Evolutionary conservation across 176 grass and related monocot species (phyloP).

Genomic region (Eremochloa ophiuroides): DNA sequence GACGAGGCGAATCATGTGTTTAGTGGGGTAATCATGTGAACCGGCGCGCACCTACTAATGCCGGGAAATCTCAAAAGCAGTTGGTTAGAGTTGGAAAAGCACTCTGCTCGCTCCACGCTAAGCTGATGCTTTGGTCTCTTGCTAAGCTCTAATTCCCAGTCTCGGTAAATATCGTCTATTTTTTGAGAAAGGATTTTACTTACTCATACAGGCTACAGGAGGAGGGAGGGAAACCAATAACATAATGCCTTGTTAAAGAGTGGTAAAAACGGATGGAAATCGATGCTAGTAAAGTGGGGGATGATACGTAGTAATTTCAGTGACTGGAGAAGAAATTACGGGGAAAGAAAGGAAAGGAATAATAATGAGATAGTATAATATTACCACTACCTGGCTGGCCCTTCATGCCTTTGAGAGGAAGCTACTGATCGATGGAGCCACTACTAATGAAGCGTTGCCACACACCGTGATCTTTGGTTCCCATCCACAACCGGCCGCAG

Average conservation of each 20-base stretch:
- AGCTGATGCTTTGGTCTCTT: conserved; percentile 12
- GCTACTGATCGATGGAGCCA: neutral
- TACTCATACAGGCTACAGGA: rapidly evolving
- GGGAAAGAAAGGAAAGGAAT: neutral
- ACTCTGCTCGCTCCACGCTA: neutral
- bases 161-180: neutral
- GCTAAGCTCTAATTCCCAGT: neutral
- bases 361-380: neutral
- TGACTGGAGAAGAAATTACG: neutral
- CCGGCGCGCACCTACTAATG: conserved; percentile 20
- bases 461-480: neutral
- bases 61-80: conserved; percentile 14
- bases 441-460: conserved; percentile 27
- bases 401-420: conserved; percentile 21
- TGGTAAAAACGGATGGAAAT: neutral
- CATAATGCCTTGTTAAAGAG: neutral
- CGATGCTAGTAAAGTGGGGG: neutral
- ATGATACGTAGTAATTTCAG: neutral
- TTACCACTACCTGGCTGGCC: neutral
- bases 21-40: conserved; percentile 26
- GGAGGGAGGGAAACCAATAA: neutral
- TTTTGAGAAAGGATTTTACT: neutral
- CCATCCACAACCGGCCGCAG: neutral
- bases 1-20: neutral
- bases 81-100: neutral